These are phyloP conservation scores for Sarocladium kiliense DNA, from an alignment of 2,329 filamentous ascomycete genomes.

Conservation along the genomic window DNA sequence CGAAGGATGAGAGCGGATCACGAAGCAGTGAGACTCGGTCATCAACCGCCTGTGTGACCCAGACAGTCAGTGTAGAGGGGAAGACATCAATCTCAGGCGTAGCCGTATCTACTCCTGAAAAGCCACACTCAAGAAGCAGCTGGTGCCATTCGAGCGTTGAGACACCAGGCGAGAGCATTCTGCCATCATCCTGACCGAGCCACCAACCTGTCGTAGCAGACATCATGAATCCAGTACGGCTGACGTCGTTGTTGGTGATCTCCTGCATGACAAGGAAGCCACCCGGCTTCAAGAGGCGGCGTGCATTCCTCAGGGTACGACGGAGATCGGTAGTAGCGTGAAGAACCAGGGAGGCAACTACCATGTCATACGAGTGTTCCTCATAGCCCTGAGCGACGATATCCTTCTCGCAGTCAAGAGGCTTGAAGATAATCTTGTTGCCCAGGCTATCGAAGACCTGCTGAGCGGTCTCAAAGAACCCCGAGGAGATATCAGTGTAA, in stretches of 20 bases:
- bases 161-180: background rate
- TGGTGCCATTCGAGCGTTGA: background rate
- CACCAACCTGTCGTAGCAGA: background rate
- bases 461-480: conserved; percentile 32
- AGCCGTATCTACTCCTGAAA: background rate
- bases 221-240: background rate
- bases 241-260: conserved; percentile 13
- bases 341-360: conserved; percentile 21
- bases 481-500: conserved; percentile 38
- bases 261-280: conserved; percentile 23
- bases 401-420: conserved; percentile 24
- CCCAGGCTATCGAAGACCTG: conserved; percentile 20
- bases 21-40: background rate
- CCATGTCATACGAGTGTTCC: conserved; percentile 18
- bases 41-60: background rate
- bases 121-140: background rate
- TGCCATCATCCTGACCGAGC: background rate
- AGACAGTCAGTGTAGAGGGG: background rate
- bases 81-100: background rate
- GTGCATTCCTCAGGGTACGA: conserved; percentile 15
- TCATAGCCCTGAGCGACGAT: conserved; percentile 18
- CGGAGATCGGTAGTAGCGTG: conserved; percentile 20
- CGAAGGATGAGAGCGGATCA: background rate
- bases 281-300: conserved; percentile 21
- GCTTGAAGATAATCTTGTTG: conserved; percentile 23